phyloP scores from a whole-genome alignment of 2,329 filamentous ascomycete genomes.

The Incumbomyces delicatus region DNA sequence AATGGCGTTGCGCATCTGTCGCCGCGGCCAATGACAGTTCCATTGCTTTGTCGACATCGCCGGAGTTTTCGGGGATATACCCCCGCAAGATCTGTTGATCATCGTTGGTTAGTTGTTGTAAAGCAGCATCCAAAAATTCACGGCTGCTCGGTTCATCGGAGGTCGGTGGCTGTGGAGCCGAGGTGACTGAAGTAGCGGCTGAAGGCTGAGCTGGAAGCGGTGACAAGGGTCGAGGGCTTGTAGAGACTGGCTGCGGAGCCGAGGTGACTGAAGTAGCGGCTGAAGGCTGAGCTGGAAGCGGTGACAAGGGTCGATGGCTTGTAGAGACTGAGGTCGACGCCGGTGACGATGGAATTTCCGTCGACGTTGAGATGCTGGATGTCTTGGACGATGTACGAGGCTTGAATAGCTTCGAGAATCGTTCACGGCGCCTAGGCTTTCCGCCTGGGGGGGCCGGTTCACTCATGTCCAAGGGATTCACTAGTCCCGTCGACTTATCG shows the following conservation, averaged over 20 bases:
- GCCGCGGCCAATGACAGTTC: constrained; percentile 26
- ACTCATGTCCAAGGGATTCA: neutral
- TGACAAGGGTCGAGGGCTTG: neutral
- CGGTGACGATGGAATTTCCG: neutral
- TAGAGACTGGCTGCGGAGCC: neutral
- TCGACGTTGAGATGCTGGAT: neutral
- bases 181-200: neutral
- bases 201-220: neutral
- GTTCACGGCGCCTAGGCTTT: neutral
- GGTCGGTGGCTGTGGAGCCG: neutral
- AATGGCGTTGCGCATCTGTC: constrained; percentile 23
- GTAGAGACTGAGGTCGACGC: neutral
- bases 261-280: neutral
- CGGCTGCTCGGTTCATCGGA: neutral
- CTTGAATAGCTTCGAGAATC: neutral
- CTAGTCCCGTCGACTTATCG: neutral
- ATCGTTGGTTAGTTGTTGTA: neutral
- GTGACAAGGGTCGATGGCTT: neutral
- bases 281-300: constrained; percentile 1
- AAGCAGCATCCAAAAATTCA: neutral
- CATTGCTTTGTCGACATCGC: constrained; percentile 28
- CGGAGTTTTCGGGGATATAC: constrained; percentile 16
- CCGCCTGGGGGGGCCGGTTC: neutral
- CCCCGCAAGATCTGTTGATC: neutral
- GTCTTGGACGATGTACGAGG: neutral